Conservation (phyloP, 495 filamentous ascomycete genomes). For the Xylaria bambusicola region DNA sequence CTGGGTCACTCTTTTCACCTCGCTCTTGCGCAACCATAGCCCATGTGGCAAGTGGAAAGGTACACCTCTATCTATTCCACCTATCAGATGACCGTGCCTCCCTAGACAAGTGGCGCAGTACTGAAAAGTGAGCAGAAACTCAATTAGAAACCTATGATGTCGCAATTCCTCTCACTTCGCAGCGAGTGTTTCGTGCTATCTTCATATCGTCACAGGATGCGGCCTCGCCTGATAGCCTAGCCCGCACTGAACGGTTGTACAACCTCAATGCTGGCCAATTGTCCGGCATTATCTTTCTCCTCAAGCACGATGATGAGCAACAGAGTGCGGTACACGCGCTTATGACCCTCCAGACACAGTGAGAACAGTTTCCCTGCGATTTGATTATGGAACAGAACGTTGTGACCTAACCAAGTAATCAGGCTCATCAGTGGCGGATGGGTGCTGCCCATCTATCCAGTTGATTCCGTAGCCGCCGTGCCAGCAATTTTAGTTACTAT, state of each 20-base stretch:
- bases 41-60: slow-evolving; percentile 50
- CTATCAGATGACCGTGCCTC: not conserved
- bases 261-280: slow-evolving; percentile 42
- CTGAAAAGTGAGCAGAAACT: slow-evolving; percentile 41
- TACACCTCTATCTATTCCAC: slow-evolving; percentile 21
- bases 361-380: no score
- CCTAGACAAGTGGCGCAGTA: slow-evolving; percentile 10
- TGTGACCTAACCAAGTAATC: no score
- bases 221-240: slow-evolving; percentile 25
- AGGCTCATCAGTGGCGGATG: slow-evolving; percentile 30
- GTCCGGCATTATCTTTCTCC: slow-evolving; percentile 57
- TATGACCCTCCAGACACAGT: slow-evolving; percentile 49
- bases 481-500: slow-evolving; percentile 32
- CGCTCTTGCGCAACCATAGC: slow-evolving; percentile 41
- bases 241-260: slow-evolving; percentile 52
- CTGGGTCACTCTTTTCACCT: slow-evolving; percentile 50
- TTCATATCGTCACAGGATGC: slow-evolving; percentile 56
- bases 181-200: slow-evolving; percentile 47
- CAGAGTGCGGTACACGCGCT: slow-evolving; percentile 31
- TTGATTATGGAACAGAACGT: no score
- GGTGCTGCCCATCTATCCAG: slow-evolving; percentile 39
- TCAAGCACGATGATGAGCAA: slow-evolving; percentile 37
- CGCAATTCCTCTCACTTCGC: slow-evolving; percentile 42
- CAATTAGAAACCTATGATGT: slow-evolving; percentile 56
- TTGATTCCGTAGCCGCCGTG: slow-evolving; percentile 31